A percentile compares a stretch with the other conserved stretches of the same genome.
Conservation (phyloP, 2,329 filamentous ascomycete genomes). For the Trichoderma hamatum region DNA sequence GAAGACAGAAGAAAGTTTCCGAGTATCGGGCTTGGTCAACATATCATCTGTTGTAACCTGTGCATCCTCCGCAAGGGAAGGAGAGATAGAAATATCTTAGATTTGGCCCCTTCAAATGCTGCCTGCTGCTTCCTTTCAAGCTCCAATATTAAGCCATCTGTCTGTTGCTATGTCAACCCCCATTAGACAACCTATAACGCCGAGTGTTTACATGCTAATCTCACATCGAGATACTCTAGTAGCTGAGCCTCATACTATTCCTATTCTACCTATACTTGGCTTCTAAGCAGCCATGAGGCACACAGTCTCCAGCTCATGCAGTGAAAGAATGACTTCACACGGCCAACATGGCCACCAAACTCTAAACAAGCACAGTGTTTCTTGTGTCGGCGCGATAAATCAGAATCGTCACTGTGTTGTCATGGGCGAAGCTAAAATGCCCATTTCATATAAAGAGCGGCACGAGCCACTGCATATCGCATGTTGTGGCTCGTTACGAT, state of each 20-base stretch:
- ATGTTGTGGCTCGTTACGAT: background rate
- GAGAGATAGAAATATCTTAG: no score
- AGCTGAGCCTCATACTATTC: background rate
- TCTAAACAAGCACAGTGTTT: background rate
- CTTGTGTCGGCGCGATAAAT: background rate
- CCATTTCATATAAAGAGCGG: constrained; percentile 5
- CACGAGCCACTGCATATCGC: background rate
- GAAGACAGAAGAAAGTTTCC: background rate
- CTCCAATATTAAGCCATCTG: no score
- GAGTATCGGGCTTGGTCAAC: background rate
- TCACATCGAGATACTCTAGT: background rate
- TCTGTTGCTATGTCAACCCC: no score
- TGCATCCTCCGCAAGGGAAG: background rate
- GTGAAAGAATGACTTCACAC: background rate
- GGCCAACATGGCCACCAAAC: background rate
- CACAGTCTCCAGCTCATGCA: background rate
- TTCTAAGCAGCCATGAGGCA: background rate
- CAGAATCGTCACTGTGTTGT: constrained; percentile 16
- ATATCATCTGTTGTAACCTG: background rate
- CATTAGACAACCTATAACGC: background rate
- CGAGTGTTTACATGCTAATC: background rate
- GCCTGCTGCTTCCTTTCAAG: background rate
- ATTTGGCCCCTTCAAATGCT: background rate
- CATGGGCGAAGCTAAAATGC: constrained; percentile 3
- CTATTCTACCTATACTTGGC: background rate